These are phyloP conservation scores for Marsdenia floribunda DNA, from an alignment of 257 asterid genomes.

Conservation along the genomic window DNA sequence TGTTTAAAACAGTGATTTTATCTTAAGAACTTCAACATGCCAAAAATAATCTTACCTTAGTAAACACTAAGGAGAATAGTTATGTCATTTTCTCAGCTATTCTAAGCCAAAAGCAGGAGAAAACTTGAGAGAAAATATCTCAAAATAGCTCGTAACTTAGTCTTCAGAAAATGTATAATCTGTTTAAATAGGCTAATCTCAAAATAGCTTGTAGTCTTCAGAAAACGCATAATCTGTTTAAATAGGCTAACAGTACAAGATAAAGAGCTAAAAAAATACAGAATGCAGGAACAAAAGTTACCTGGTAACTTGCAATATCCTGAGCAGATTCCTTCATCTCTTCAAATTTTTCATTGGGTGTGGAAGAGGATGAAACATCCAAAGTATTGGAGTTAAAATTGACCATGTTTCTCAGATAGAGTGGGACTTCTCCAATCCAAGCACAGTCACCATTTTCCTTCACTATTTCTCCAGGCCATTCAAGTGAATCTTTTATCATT, in stretches of 20 bases:
- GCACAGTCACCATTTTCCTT: slow-evolving; percentile 36
- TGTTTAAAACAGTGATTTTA: too few relatives aligned
- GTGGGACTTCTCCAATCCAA: slow-evolving; percentile 67
- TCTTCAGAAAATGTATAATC: background rate
- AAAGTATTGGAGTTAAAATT: slow-evolving; percentile 23
- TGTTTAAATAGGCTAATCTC: background rate
- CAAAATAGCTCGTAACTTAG: too few relatives aligned
- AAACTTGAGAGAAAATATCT: background rate
- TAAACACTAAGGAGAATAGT: background rate
- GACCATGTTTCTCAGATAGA: slow-evolving; percentile 35
- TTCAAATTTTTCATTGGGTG: slow-evolving; percentile 40
- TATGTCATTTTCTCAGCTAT: background rate
- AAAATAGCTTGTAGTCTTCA: too few relatives aligned
- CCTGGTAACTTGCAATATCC: slow-evolving; percentile 92
- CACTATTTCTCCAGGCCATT: slow-evolving; percentile 72
- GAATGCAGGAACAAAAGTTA: slow-evolving; percentile 18
- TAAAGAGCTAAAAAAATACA: background rate
- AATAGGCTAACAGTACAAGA: background rate
- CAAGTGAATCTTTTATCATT: slow-evolving; percentile 53
- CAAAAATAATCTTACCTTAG: background rate
- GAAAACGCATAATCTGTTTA: background rate
- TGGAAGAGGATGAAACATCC: slow-evolving; percentile 33
- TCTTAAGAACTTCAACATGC: background rate
- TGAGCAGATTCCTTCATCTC: slow-evolving; percentile 50
- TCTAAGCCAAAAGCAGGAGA: background rate